Conservation (phyloP, 306 rosid species). For the Mucuna pruriens region DNA sequence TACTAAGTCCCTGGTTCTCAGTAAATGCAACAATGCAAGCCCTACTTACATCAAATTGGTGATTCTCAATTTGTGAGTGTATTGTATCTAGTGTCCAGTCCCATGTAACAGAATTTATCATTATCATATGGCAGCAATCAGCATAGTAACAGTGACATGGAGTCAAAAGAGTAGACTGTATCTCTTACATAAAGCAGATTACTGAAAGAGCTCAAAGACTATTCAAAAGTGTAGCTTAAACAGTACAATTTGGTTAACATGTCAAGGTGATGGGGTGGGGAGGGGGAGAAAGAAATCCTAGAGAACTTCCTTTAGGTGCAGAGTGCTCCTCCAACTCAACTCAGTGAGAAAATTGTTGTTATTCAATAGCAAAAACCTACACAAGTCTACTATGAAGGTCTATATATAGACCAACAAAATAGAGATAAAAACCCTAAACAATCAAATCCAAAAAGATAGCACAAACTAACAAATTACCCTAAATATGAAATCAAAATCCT, state of each 20-base stretch:
- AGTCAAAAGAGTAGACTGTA: not conserved
- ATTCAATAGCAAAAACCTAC: not conserved
- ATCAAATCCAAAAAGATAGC: not conserved
- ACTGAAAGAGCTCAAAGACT: not conserved
- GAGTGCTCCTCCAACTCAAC: not conserved
- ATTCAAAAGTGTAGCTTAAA: not conserved
- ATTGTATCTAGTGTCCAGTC: not conserved
- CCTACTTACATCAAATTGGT: not conserved
- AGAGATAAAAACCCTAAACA: not conserved
- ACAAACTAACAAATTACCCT: not conserved
- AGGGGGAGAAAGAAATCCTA: not conserved
- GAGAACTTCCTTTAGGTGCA: not conserved
- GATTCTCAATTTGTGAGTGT: not conserved
- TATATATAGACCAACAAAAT: not conserved
- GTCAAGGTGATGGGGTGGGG: not conserved
- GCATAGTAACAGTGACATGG: not conserved
- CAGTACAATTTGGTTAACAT: not conserved
- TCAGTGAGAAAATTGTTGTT: not conserved
- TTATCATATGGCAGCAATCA: not conserved
- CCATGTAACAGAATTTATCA: slow-evolving; percentile 9
- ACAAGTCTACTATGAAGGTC: not conserved
- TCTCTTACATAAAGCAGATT: not conserved
- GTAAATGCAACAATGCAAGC: not conserved
- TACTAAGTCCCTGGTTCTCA: not conserved
- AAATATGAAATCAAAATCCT: not conserved